Base-by-base conservation (phyloP, 2,329 filamentous ascomycete species). In the Penicillium sp. region DNA sequence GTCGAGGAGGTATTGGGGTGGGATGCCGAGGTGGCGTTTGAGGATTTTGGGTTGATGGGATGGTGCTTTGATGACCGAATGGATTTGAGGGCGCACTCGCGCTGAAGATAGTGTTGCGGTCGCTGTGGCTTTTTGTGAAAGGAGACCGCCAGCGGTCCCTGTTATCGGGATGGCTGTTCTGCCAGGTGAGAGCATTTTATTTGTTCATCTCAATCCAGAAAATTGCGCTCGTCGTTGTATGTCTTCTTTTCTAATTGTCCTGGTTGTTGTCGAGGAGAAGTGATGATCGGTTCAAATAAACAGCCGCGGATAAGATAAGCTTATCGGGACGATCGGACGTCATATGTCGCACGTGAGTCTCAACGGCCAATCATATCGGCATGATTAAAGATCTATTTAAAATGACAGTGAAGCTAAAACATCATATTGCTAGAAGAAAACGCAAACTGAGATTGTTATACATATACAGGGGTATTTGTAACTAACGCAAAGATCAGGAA, bases 1-100 rank as follows among this genome's bases (percentile, higher is more conserved):
- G 65, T 85, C 82, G 2, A 94, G 81, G 20, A 94, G 81, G 69
- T 89, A 94, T 9, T 82, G 82, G 7, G 82, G 81, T 6, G 82
- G 81, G 30, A 85, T 79, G 59, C 81, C 76, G 28, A 82, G 71
- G 52, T 50, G 62, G 38, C 77, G 75, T 50, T 60, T 66, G 5
- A 38, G n/a, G 21, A 30, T 38, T 40, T 21, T 16, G 12, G 52
- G 52, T 6, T 38, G 52, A 5, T 35, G 12, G 1, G 24, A 42
- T 30, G n/a, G 21, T 16, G 20, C n/a, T 16, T 33, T 42, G 47
- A 35, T 11, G 28, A 23, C 28, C 33, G 46, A 18, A n/a, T n/a
- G 26, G 28, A 23, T 24, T n/a, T 40, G 6, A 40, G 30, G 21
- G 30, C 21, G 24, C 9, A 21, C 38, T 42, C 38, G 38, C 11